Base-by-base conservation (phyloP, 2,329 filamentous ascomycete species). In the Pseudopithomyces chartarum region DNA sequence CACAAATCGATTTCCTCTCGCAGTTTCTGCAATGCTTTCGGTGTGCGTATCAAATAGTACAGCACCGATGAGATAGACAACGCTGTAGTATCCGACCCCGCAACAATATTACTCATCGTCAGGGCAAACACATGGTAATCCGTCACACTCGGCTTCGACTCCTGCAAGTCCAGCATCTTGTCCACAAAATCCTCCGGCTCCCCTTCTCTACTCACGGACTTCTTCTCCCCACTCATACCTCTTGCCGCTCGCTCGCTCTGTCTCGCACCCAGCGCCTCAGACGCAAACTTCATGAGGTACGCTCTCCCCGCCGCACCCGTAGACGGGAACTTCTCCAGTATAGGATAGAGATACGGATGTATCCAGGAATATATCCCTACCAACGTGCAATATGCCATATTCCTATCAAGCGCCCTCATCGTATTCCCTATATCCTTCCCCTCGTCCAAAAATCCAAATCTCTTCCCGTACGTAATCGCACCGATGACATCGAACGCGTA, bases 401-500 rank as follows among this genome's bases (percentile, higher is more conserved):
- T 40, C 13, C 43, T n/a, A 17, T 61, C 52, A 20, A 61, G 44
- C 32, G 59, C 59, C 13, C 45, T 20, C 6, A 59, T 50, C 8
- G 50, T 42, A 11, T 45, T 33, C 3, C 71, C 71, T 34, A 75
- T 67, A 50, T 78, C 75, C 15, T 60, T 53, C 7, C 67, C 75
- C 1, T 57, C 60, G 26, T 77, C 75, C 59, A 78, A 65, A 55
- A 78, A 78, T 19, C 73, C 73, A 52, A 78, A 77, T 22, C 66
- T 62, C 50, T 73, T 68, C 19, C 68, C 70, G 55, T 77, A 77
- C 3, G 75, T 77, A 13, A 79, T 63, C 51, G 73, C 70, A 17
- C 76, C 76, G 26, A 79, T 79, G 32, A 80, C 73, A 46, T 80
- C 76, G 52, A 78, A 78, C 11, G 76, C 76, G 56, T 76, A 78